phyloP scores from a whole-genome alignment of 768 basidiomycete species.

The Lyophyllum decastes region DNA sequence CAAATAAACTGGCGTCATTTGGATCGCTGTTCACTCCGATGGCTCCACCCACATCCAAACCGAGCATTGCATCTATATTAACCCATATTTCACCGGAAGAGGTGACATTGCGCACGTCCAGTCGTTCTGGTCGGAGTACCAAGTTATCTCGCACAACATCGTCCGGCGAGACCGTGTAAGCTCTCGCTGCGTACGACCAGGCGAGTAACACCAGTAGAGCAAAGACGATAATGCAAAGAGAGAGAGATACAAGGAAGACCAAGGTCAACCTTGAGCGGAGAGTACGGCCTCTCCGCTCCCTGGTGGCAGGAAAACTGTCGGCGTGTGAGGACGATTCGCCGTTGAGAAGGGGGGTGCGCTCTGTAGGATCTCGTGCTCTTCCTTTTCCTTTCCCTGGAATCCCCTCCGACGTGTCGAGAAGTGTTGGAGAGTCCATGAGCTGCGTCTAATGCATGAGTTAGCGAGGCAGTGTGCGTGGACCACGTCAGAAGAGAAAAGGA shows the following conservation, averaged over 20 bases:
- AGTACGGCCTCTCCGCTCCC: slow-evolving; percentile 25
- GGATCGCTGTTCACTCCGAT: slow-evolving; percentile 53
- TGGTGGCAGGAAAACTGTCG: slow-evolving; percentile 20
- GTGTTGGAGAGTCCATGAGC: slow-evolving; percentile 13
- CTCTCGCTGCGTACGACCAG: slow-evolving; percentile 65
- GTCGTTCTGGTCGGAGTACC: slow-evolving; percentile 54
- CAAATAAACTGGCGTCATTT: slow-evolving; percentile 42
- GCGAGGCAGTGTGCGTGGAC: not conserved
- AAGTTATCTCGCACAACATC: slow-evolving; percentile 58
- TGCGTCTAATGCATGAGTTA: not conserved
- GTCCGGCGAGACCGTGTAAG: slow-evolving; percentile 54
- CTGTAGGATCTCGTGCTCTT: slow-evolving; percentile 46
- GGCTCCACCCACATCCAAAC: slow-evolving; percentile 66
- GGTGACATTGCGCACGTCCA: slow-evolving; percentile 66
- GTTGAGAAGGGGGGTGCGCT: slow-evolving; percentile 55
- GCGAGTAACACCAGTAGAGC: slow-evolving; percentile 51
- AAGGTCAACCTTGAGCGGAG: slow-evolving; percentile 38
- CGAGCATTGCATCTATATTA: slow-evolving; percentile 54
- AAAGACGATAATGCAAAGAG: slow-evolving; percentile 46
- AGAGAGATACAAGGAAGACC: slow-evolving; percentile 62
- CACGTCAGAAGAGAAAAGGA: not conserved
- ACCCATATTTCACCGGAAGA: slow-evolving; percentile 60
- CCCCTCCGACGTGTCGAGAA: slow-evolving; percentile 6
- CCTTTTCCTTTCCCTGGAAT: slow-evolving; percentile 55
- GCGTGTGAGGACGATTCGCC: slow-evolving; percentile 35